phyloP scores from a whole-genome alignment of 208 protist species.

The Leishmania tarentolae region DNA sequence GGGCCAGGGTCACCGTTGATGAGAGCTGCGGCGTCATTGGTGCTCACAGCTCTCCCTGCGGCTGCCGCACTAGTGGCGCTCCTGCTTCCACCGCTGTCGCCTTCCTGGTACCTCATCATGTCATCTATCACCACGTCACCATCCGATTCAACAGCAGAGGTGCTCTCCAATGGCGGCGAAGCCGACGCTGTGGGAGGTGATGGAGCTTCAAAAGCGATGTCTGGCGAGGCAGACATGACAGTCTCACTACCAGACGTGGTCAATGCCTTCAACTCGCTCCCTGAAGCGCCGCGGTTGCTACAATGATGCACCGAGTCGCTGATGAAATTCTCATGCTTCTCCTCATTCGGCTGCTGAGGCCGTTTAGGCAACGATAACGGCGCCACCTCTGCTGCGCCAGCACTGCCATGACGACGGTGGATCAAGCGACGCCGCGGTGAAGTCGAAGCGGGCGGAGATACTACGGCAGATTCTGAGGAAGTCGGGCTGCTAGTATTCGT shows the following conservation, averaged over 20 bases:
- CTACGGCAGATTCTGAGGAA: not conserved
- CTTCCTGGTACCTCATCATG: not conserved
- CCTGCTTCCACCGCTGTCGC: not conserved
- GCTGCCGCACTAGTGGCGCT: not conserved
- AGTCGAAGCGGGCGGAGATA: not conserved
- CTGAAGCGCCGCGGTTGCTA: not conserved
- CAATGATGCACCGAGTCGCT: not conserved
- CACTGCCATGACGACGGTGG: conserved; percentile 14
- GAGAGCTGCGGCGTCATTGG: not conserved
- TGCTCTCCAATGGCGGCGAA: not conserved
- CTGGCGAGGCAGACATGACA: not conserved
- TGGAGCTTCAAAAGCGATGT: not conserved
- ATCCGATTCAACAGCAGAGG: not conserved
- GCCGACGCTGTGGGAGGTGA: not conserved
- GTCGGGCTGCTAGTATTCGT: not conserved
- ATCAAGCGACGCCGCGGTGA: conserved; percentile 7
- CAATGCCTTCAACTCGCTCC: not conserved
- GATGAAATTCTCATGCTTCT: not conserved
- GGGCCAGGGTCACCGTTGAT: not conserved
- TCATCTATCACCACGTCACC: conserved; percentile 3
- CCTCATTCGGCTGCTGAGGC: not conserved
- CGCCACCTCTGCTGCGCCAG: not conserved
- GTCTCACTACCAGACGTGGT: not conserved
- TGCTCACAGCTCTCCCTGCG: not conserved
- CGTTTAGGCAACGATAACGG: not conserved